Evolutionary conservation across 352 stramenopile genomes (phyloP), one percentile per base, ranked within the genome.

Genomic region (Phytophthora gonapodyides): DNA sequence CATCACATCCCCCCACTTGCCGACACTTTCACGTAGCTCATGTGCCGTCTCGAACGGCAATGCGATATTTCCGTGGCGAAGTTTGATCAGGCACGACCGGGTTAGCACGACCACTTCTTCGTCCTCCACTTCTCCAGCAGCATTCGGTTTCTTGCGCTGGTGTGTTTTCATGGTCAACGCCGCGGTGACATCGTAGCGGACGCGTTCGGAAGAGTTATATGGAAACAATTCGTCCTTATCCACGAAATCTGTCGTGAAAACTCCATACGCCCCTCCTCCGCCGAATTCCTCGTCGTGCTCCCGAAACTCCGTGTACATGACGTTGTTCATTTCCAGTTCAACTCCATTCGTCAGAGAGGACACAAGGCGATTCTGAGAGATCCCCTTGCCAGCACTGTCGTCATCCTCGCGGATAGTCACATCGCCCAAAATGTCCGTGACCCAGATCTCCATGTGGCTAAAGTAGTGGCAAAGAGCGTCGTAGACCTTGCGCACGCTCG

Each of bases 381-480:
- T 74, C 3, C 64, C 71, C n/a, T 52, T 46, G n/a, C 77, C 69
- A 10, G 58, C 62, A 50, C 62, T 82, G 38, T 84, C 73, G 33
- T 84, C 75, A 38, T 84, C 75, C 51, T 88, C 79, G 16, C 76
- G 65, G 42, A 87, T 77, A 7, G 75, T 87, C 40, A 88, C 71
- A 48, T 80, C 58, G 11, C 79, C 79, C 17, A 85, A 55, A 27
- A 62, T 70, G 51, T 88, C 79, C 9, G 76, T 84, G 61, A 85
- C 67, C 47, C 54, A 75, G 50, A 88, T 84, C 59, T 88, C 79
- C 41, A 85, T 71, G 51, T 80, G 78, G 43, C 42, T 64, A 16
- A 75, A 71, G 56, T 84, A 85, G 41, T 73, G 77, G n/a, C 67
- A 48, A 12, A 82, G 71, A 3, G 66, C 75, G 24, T 88, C 75